Conservation (phyloP, 1,139 yeast genomes). For the Blastobotrys persicus region DNA sequence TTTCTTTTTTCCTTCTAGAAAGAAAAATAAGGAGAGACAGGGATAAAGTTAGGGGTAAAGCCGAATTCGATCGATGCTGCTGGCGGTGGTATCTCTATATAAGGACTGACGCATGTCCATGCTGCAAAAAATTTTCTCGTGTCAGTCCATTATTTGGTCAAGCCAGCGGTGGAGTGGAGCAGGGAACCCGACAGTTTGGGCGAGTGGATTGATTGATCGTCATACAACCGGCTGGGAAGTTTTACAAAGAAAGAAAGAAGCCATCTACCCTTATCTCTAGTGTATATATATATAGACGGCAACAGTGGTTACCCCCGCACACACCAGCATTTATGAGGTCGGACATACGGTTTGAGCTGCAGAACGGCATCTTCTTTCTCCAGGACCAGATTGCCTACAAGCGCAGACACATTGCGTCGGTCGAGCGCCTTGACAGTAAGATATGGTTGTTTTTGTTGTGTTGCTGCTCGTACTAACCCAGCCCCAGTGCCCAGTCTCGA, state of each 20-base stretch:
- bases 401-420: slow-evolving; percentile 12
- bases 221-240: not conserved
- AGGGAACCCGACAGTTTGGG: not conserved
- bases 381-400: slow-evolving; percentile 14
- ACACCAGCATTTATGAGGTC: slow-evolving; percentile 2
- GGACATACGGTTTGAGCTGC: slow-evolving; percentile 11
- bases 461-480: not conserved
- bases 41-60: not conserved
- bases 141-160: not conserved
- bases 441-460: not conserved
- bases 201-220: slow-evolving; percentile 5
- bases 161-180: not conserved
- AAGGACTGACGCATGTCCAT: not conserved
- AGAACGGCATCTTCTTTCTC: slow-evolving; percentile 11
- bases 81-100: not conserved
- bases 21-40: not conserved
- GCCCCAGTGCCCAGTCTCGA: slow-evolving; percentile 5
- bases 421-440: slow-evolving; percentile 4
- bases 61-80: not conserved
- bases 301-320: too few relatives aligned
- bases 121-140: not conserved
- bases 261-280: not conserved
- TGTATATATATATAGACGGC: slow-evolving; percentile 1
- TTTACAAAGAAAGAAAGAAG: not conserved
- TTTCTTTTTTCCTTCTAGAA: not conserved